A percentile compares a stretch with the other conserved stretches of the same genome.
phyloP scores from a whole-genome alignment of 1,284 basidiomycete genomes.

The Ustilago lituana region DNA sequence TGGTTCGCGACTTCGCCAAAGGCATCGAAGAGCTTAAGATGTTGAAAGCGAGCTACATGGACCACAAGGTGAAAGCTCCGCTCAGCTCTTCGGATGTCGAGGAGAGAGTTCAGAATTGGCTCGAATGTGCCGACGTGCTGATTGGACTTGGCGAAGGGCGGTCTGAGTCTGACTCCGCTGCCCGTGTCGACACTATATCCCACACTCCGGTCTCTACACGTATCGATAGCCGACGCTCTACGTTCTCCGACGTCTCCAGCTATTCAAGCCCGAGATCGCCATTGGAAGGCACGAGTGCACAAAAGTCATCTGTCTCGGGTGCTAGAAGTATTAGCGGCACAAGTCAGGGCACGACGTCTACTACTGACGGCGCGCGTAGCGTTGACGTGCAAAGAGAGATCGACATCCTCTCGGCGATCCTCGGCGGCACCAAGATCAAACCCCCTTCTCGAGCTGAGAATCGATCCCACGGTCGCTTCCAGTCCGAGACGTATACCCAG shows the following conservation, averaged over 20 bases:
- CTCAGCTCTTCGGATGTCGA: slow-evolving; percentile 1
- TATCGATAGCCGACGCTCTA: slow-evolving; percentile 17
- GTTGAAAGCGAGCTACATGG: slow-evolving; percentile 40
- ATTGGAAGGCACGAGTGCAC: slow-evolving; percentile 13
- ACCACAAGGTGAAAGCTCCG: slow-evolving; percentile 10
- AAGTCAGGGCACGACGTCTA: slow-evolving; percentile 28
- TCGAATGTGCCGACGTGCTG: slow-evolving; percentile 58
- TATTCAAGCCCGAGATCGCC: slow-evolving; percentile 13
- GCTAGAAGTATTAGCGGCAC: slow-evolving; percentile 35
- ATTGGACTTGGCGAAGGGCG: slow-evolving; percentile 52
- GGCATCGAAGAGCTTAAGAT: slow-evolving; percentile 57
- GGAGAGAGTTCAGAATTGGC: slow-evolving; percentile 38
- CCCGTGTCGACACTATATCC: slow-evolving; percentile 41
- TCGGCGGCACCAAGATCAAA: slow-evolving; percentile 30
- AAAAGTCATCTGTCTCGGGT: slow-evolving; percentile 10
- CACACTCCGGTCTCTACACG: slow-evolving; percentile 36
- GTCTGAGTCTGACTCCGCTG: slow-evolving; percentile 38
- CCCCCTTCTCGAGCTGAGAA: slow-evolving; percentile 4
- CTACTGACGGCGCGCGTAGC: slow-evolving; percentile 26
- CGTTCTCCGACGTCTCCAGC: slow-evolving; percentile 20
- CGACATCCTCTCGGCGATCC: slow-evolving; percentile 56
- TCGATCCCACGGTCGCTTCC: slow-evolving; percentile 30
- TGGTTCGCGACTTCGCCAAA: slow-evolving; percentile 54
- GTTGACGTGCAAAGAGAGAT: slow-evolving; percentile 52
- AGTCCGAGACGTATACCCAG: slow-evolving; percentile 25